Percentiles rank a stretch among this genome's conserved stretches.
phyloP scores from a whole-genome alignment of 108 stramenopile genomes.

The Aurantiochytrium sp. region DNA sequence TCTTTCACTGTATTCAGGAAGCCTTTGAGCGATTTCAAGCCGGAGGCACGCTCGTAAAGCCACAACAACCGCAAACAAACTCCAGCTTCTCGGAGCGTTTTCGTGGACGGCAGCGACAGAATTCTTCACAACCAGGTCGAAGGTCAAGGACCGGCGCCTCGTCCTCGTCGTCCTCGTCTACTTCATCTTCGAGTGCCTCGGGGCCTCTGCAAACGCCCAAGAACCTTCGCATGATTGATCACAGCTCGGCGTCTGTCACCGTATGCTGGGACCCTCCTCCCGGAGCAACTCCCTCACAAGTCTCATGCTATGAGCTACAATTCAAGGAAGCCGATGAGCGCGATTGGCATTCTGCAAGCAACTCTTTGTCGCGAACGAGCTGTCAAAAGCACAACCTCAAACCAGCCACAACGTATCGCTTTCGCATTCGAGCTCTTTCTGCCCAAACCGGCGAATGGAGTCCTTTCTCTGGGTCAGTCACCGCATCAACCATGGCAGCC shows the following conservation, averaged over 20 bases:
- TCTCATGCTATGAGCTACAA: background rate
- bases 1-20: background rate
- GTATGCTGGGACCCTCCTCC: background rate
- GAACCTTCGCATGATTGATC: background rate
- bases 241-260: background rate
- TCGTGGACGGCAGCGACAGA: background rate
- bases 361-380: background rate
- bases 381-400: conserved; percentile 8
- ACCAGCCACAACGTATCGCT: background rate
- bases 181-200: background rate
- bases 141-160: background rate
- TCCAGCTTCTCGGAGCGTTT: background rate
- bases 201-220: background rate
- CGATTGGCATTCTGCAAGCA: background rate
- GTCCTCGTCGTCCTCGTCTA: background rate
- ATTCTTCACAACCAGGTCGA: background rate
- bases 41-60: background rate
- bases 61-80: background rate
- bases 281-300: background rate
- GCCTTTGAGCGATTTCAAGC: conserved; percentile 6
- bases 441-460: conserved; percentile 6
- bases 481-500: background rate
- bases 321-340: conserved; percentile 3
- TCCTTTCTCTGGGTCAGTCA: background rate
- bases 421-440: background rate